Conservation (phyloP, 225 moss, liverwort and hornwort genomes). For the Straminergon stramineum region DNA sequence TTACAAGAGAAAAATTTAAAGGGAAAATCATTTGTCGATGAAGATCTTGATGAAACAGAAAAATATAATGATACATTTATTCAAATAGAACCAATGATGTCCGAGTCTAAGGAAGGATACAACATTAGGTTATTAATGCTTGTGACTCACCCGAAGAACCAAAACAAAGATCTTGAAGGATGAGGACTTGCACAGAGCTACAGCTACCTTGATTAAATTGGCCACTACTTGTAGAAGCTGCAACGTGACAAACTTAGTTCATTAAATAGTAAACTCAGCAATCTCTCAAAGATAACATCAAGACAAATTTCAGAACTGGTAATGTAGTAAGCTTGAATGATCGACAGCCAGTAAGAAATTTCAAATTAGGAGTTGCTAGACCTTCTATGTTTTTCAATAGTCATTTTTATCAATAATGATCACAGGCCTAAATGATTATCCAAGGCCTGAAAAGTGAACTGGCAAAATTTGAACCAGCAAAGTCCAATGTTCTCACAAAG, state of each 20-base stretch:
- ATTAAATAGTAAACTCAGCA: background rate
- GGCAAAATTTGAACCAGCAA: background rate
- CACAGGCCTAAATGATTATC: background rate
- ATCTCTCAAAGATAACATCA: background rate
- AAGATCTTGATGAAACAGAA: background rate
- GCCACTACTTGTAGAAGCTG: slow-evolving; percentile 71
- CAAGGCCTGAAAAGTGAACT: background rate
- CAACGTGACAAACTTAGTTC: background rate
- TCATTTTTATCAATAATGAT: background rate
- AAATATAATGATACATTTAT: background rate
- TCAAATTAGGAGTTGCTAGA: background rate
- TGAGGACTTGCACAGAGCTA: slow-evolving; percentile 48
- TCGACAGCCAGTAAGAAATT: background rate
- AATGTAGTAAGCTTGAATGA: background rate
- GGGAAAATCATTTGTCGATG: background rate
- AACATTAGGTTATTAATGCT: background rate
- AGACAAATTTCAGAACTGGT: background rate
- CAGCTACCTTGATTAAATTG: slow-evolving; percentile 55
- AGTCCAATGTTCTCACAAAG: background rate
- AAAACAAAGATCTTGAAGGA: slow-evolving; percentile 67
- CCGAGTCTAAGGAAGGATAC: too few species aligned
- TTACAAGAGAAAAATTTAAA: background rate
- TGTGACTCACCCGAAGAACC: slow-evolving; percentile 37
- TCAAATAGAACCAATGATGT: background rate
- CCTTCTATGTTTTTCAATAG: background rate